Percentiles rank a stretch among this genome's conserved stretches.
phyloP scores from a whole-genome alignment of 768 basidiomycete species.

The Xanthoconium purpureum region DNA sequence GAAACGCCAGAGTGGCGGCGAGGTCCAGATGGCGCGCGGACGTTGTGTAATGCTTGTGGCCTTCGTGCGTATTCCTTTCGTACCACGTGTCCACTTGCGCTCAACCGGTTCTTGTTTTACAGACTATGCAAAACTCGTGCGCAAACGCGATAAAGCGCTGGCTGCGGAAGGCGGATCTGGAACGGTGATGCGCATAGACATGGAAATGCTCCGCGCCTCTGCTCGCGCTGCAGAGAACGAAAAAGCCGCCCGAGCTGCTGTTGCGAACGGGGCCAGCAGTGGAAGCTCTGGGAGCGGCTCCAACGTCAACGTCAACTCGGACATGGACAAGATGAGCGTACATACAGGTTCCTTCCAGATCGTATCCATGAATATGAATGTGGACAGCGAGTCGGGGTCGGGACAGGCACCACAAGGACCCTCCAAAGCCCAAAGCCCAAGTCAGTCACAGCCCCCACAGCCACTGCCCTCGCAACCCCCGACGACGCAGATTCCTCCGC shows the following conservation, averaged over 20 bases:
- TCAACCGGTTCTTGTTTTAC: neutral
- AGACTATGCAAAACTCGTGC: constrained; percentile 85
- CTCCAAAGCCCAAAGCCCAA: neutral
- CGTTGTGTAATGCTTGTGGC: constrained; percentile 83
- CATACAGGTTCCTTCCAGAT: constrained; percentile 66
- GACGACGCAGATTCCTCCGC: constrained; percentile 9
- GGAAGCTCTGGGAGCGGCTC: constrained; percentile 5
- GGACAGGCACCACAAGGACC: constrained; percentile 5
- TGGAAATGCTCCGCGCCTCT: constrained; percentile 74
- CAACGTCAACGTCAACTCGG: constrained; percentile 2
- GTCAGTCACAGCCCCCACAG: constrained; percentile 4
- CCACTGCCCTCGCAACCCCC: constrained; percentile 9
- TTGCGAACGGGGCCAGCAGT: constrained; percentile 28
- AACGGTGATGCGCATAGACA: constrained; percentile 53
- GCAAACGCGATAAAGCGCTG: constrained; percentile 67
- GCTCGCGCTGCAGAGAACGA: constrained; percentile 53
- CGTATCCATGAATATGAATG: constrained; percentile 19
- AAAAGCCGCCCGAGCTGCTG: constrained; percentile 27
- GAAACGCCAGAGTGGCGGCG: constrained; percentile 89
- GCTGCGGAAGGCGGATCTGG: constrained; percentile 50
- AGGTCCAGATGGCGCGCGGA: constrained; percentile 81
- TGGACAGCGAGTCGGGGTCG: constrained; percentile 17
- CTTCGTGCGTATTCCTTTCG: constrained; percentile 47
- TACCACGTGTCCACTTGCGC: neutral
- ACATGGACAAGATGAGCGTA: constrained; percentile 33